Evolutionary conservation across 345 rosid genomes (phyloP).

Genomic region (Eucalyptus pauciflora): DNA sequence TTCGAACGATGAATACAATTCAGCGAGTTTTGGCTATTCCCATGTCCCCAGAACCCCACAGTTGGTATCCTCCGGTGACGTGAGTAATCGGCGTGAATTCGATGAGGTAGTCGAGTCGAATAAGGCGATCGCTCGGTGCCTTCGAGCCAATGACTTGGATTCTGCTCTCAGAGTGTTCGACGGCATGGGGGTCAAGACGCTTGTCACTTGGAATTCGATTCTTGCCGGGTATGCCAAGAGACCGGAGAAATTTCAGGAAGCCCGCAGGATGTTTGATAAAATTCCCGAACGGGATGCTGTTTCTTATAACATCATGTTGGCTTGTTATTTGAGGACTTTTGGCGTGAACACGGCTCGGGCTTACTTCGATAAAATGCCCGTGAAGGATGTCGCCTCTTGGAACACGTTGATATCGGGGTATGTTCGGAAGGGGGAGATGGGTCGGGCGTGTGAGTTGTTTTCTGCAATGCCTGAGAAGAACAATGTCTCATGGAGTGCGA

Average conservation of each 20-base stretch:
- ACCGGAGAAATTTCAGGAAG: slow-evolving; percentile 30
- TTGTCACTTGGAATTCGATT: slow-evolving; percentile 68
- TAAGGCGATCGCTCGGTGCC: slow-evolving; percentile 31
- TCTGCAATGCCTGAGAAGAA: slow-evolving; percentile 34
- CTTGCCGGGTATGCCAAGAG: slow-evolving; percentile 26
- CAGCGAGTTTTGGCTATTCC: neutral
- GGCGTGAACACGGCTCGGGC: slow-evolving; percentile 3
- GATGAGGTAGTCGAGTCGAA: slow-evolving; percentile 32
- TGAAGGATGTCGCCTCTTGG: slow-evolving; percentile 20
- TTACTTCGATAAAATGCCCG: slow-evolving; percentile 12
- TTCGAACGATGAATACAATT: neutral
- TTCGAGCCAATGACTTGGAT: slow-evolving; percentile 47
- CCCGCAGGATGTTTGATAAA: slow-evolving; percentile 19
- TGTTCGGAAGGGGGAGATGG: slow-evolving; percentile 11
- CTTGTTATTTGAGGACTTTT: neutral
- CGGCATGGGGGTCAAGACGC: slow-evolving; percentile 40
- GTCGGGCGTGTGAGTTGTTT: slow-evolving; percentile 27
- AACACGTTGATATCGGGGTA: slow-evolving; percentile 62
- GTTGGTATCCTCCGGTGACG: neutral
- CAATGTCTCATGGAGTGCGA: slow-evolving; percentile 72
- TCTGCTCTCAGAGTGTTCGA: slow-evolving; percentile 52
- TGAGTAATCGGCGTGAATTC: neutral
- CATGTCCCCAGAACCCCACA: neutral
- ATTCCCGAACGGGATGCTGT: slow-evolving; percentile 10
- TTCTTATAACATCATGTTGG: slow-evolving; percentile 34